phyloP scores from a whole-genome alignment of 768 basidiomycete genomes.

The Saitozyma sp. region DNA sequence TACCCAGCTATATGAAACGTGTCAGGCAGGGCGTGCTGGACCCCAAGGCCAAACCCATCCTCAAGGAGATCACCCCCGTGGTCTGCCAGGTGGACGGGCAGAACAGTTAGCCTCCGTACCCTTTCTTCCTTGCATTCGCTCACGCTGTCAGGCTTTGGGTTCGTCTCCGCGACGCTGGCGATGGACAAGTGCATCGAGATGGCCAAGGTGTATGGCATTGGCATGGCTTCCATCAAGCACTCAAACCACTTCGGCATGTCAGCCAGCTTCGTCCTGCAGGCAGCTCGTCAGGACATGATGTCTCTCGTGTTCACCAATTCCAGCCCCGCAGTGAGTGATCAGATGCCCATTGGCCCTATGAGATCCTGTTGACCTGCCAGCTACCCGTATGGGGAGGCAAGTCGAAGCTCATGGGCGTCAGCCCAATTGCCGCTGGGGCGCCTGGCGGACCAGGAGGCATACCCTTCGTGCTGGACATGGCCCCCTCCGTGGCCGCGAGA shows the following conservation, averaged over 20 bases:
- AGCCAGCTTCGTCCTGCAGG: conserved; percentile 5
- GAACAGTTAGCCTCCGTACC: neutral
- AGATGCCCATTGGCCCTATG: no score
- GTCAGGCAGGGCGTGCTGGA: no score
- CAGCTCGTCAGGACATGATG: neutral
- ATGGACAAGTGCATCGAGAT: conserved; percentile 7
- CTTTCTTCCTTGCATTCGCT: neutral
- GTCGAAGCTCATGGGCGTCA: no score
- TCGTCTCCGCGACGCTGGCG: conserved; percentile 2
- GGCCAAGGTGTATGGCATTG: conserved; percentile 1
- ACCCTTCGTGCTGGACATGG: no score
- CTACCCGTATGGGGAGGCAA: no score
- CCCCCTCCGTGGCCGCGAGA: no score
- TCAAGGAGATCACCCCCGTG: conserved; percentile 5
- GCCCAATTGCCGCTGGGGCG: no score
- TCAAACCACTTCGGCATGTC: conserved; percentile 8
- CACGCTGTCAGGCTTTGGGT: conserved; percentile 2
- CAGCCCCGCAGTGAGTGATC: no score
- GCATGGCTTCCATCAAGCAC: conserved; percentile 7
- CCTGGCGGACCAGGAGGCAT: no score
- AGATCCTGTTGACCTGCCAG: no score
- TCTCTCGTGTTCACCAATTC: neutral
- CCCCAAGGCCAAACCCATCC: no score
- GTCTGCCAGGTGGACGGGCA: conserved; percentile 7
- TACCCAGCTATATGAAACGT: no score